A percentile compares a stretch with the other conserved stretches of the same genome.
phyloP scores from a whole-genome alignment of 164 flowering plant genomes.

The Magnolia sinica region DNA sequence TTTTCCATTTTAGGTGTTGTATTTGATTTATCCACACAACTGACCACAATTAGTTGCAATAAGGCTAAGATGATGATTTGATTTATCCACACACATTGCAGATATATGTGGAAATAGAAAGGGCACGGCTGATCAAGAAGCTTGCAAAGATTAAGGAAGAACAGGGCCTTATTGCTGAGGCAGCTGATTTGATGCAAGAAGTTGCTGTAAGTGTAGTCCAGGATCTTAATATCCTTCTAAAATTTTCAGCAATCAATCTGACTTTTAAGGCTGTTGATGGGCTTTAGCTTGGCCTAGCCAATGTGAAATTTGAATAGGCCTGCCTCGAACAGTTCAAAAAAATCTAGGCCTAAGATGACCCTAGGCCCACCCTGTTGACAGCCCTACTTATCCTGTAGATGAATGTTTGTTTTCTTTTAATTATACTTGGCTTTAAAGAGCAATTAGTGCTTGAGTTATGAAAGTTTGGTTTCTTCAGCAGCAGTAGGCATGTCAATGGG shows the following conservation, averaged over 20 bases:
- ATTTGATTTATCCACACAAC: not conserved
- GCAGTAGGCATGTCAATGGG: too few species aligned
- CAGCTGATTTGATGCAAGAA: slow-evolving; percentile 99
- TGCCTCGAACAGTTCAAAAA: too few species aligned
- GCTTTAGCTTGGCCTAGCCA: too few species aligned
- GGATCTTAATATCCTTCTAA: not conserved
- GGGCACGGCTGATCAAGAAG: slow-evolving; percentile 78
- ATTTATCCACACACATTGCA: slow-evolving; percentile 18
- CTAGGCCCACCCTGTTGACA: too few species aligned
- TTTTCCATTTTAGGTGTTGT: too few species aligned
- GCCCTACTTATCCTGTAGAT: too few species aligned
- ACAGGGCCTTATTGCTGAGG: slow-evolving; percentile 90
- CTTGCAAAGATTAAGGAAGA: slow-evolving; percentile 96
- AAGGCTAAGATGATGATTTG: not conserved
- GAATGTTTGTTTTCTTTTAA: not conserved
- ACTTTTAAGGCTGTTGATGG: too few species aligned
- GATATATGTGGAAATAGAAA: slow-evolving; percentile 95
- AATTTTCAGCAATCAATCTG: too few species aligned
- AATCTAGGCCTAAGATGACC: too few species aligned
- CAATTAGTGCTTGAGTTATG: not conserved
- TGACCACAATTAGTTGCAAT: too few species aligned
- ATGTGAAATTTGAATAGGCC: too few species aligned
- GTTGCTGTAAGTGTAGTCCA: slow-evolving; percentile 60
- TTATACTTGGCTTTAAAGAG: not conserved
- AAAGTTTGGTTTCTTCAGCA: not conserved